Conservation (phyloP, 1,284 basidiomycete species). For the Irpex sp. region DNA sequence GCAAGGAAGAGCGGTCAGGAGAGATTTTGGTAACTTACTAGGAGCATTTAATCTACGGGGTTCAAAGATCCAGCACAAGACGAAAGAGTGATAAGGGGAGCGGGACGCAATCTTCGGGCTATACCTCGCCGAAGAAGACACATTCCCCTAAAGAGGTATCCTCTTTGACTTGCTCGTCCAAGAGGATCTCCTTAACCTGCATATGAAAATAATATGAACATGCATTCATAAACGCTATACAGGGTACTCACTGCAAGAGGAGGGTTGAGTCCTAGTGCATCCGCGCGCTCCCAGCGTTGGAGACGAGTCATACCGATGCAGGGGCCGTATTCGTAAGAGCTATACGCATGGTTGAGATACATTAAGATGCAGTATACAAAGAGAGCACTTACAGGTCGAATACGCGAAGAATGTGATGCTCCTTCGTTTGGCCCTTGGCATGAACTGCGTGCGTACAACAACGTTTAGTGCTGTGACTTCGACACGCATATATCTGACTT, state of each 20-base stretch:
- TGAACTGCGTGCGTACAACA: conserved; percentile 44
- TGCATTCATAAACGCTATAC: conserved; percentile 4
- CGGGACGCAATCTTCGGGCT: conserved; percentile 11
- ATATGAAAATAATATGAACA: background rate
- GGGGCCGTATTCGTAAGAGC: conserved; percentile 82
- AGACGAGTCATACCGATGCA: conserved; percentile 81
- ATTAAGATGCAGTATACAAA: background rate
- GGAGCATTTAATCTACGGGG: no score
- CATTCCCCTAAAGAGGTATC: conserved; percentile 43
- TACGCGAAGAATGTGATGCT: conserved; percentile 72
- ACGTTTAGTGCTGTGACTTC: background rate
- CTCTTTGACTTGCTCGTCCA: conserved; percentile 49
- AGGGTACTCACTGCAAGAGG: conserved; percentile 65
- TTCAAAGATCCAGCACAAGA: background rate
- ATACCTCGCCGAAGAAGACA: conserved; percentile 47
- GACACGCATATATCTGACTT: background rate
- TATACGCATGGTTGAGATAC: conserved; percentile 23
- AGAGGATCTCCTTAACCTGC: conserved; percentile 75
- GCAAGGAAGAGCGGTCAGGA: no score
- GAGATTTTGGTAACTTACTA: no score
- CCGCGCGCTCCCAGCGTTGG: conserved; percentile 86
- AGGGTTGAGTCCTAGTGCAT: conserved; percentile 78
- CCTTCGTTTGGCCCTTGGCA: conserved; percentile 53
- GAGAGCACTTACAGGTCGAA: conserved; percentile 67
- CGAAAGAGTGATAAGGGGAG: background rate